Percentiles rank a stretch among this genome's conserved stretches.
Evolutionary conservation across 2,329 filamentous ascomycete species (phyloP).

Genomic region (Curvularia lunata): DNA sequence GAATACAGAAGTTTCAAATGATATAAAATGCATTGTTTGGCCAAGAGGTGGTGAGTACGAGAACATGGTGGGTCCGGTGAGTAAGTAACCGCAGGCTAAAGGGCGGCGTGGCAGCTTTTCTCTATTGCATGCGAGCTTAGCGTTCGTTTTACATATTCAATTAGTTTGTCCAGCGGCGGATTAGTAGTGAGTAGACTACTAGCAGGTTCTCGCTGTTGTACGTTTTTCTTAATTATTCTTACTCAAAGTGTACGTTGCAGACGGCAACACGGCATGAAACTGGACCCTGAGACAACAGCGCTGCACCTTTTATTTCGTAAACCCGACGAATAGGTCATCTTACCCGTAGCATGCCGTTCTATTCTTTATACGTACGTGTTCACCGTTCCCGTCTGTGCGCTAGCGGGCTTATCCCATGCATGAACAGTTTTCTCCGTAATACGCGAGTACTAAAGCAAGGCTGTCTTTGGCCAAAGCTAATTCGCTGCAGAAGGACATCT

Average conservation of each 20-base stretch:
- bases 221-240: too few species aligned
- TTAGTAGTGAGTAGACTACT: too few species aligned
- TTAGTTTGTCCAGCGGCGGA: too few species aligned
- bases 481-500: not conserved
- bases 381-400: not conserved
- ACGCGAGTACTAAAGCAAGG: not conserved
- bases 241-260: not conserved
- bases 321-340: not conserved
- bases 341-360: not conserved
- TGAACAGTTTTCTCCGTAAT: not conserved
- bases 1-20: too few species aligned
- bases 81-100: too few species aligned
- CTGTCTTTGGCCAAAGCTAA: not conserved
- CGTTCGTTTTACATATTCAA: too few species aligned
- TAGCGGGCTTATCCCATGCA: not conserved
- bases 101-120: too few species aligned
- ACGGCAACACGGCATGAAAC: not conserved
- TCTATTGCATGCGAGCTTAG: too few species aligned
- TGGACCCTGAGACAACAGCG: not conserved
- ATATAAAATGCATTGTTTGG: too few species aligned
- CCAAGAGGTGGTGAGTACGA: too few species aligned
- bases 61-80: too few species aligned
- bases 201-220: not conserved
- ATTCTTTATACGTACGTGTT: not conserved
- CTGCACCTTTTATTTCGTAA: not conserved